Conservation (phyloP, 495 filamentous ascomycete species). For the Talaromyces trachyspermus region DNA sequence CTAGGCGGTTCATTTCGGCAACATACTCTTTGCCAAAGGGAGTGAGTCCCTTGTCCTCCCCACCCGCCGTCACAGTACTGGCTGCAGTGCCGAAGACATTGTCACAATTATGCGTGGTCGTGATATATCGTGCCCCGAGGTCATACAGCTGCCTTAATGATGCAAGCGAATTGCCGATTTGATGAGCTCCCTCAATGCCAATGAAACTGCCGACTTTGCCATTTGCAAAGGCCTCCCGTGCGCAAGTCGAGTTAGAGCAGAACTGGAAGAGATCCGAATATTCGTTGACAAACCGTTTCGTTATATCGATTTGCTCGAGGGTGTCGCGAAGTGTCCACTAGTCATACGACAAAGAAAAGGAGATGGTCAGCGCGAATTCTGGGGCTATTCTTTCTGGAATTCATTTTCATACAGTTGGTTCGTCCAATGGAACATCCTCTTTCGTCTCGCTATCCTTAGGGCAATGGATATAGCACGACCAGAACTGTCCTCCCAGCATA, state of each 20-base stretch:
- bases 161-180: conserved; percentile 22
- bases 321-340: conserved; percentile 47
- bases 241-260: conserved; percentile 32
- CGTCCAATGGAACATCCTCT: conserved; percentile 5
- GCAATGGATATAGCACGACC: conserved; percentile 31
- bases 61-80: conserved; percentile 12
- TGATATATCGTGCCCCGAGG: conserved; percentile 30
- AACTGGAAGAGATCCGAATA: conserved; percentile 14
- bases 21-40: conserved; percentile 22
- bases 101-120: conserved; percentile 29
- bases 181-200: conserved; percentile 20
- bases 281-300: conserved; percentile 18
- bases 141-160: conserved; percentile 27
- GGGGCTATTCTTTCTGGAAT: conserved; percentile 7
- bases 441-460: conserved; percentile 25
- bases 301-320: conserved; percentile 31
- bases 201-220: conserved; percentile 20
- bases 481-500: conserved; percentile 47
- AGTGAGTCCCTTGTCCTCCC: conserved; percentile 8
- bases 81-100: conserved; percentile 63
- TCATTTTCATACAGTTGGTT: conserved; percentile 8
- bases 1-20: conserved; percentile 66
- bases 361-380: too few species aligned
- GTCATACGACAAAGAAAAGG: too few species aligned
- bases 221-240: conserved; percentile 24